Evolutionary conservation across 768 basidiomycete genomes (phyloP).

Genomic region (Boletus sensibilis): DNA sequence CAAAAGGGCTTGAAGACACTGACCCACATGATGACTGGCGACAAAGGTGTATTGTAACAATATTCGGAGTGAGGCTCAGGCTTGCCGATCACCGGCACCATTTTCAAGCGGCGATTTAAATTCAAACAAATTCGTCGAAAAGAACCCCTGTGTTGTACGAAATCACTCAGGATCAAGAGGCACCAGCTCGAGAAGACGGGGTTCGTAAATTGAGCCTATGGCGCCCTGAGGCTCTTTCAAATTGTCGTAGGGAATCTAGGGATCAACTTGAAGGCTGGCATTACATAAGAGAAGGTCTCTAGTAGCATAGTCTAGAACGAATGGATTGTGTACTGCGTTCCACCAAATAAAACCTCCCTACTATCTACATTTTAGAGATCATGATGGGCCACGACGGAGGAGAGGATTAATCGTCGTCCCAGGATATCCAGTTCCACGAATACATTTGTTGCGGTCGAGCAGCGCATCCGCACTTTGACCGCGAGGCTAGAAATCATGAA

Average conservation of each 20-base stretch:
- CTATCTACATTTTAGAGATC: too few species aligned
- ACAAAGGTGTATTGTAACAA: conserved; percentile 1
- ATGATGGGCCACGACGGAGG: too few species aligned
- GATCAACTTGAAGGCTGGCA: too few species aligned
- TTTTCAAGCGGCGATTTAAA: conserved; percentile 27
- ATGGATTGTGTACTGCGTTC: not conserved
- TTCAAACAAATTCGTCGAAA: not conserved
- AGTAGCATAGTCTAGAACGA: too few species aligned
- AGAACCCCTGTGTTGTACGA: not conserved
- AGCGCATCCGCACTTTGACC: not conserved
- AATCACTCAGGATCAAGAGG: too few species aligned
- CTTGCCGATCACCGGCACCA: conserved; percentile 4
- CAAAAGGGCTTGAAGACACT: conserved; percentile 9
- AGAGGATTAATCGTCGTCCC: too few species aligned
- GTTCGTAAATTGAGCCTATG: too few species aligned
- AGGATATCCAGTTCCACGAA: not conserved
- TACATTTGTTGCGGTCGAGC: not conserved
- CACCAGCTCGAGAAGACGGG: too few species aligned
- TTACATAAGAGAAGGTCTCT: too few species aligned
- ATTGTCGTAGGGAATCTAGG: too few species aligned
- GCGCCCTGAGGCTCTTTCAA: too few species aligned
- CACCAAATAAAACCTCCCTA: too few species aligned
- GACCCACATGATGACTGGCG: conserved; percentile 30
- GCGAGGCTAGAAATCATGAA: not conserved
- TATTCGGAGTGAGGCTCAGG: not conserved